Evolutionary conservation across 345 rosid species (phyloP).

Genomic region (Dipteronia sinensis): DNA sequence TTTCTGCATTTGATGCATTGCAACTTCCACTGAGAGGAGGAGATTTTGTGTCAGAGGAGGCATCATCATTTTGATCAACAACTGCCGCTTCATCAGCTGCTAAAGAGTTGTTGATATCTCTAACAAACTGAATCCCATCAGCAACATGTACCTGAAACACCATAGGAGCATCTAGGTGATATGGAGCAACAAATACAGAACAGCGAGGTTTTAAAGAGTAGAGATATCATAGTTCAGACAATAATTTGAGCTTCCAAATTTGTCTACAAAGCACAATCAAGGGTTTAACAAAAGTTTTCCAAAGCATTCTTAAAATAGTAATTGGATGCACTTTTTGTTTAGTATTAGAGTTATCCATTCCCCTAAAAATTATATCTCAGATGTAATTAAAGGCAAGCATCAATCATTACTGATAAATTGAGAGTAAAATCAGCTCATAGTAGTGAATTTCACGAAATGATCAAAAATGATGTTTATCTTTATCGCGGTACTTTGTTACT

Average conservation of each 20-base stretch:
- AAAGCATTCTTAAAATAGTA: slow-evolving; percentile 10
- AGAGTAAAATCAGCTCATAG: background rate
- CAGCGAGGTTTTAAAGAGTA: background rate
- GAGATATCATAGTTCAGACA: background rate
- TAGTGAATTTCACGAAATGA: background rate
- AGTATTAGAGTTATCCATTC: background rate
- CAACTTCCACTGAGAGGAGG: slow-evolving; percentile 34
- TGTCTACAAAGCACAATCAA: background rate
- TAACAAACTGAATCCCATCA: slow-evolving; percentile 77
- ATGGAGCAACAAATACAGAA: background rate
- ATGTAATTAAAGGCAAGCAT: background rate
- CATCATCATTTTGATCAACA: slow-evolving; percentile 18
- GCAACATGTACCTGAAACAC: slow-evolving; percentile 67
- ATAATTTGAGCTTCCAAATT: slow-evolving; percentile 16
- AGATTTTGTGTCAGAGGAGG: slow-evolving; percentile 18
- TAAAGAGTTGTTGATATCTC: slow-evolving; percentile 31
- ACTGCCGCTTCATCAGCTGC: slow-evolving; percentile 33
- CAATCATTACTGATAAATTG: background rate
- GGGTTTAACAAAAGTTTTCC: background rate
- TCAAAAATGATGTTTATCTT: background rate
- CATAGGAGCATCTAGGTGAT: slow-evolving; percentile 7
- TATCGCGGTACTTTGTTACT: background rate
- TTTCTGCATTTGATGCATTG: slow-evolving; percentile 22
- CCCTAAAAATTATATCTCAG: background rate
- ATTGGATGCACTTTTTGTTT: background rate